Evolutionary conservation across 2,329 filamentous ascomycete genomes (phyloP).

Genomic region (Curvularia hawaiiensis): DNA sequence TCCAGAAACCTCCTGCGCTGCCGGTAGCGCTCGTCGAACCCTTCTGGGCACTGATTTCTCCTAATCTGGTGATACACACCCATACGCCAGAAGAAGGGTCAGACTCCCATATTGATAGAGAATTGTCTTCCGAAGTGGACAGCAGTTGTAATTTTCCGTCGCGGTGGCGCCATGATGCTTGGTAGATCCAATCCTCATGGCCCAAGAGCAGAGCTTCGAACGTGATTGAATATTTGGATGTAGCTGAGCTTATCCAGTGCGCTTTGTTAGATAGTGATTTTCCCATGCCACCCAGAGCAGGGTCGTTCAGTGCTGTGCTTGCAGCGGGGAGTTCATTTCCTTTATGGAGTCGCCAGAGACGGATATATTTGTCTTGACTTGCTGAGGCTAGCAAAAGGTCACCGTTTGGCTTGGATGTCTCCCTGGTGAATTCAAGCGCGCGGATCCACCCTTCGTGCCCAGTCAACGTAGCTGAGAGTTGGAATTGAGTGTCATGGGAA

Average conservation of each 20-base stretch:
- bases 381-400: constrained; percentile 88
- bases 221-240: constrained; percentile 75
- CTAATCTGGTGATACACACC: constrained; percentile 83
- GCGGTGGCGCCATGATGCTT: constrained; percentile 71
- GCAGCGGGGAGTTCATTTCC: constrained; percentile 68
- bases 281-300: constrained; percentile 64
- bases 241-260: constrained; percentile 69
- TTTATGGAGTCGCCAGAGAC: constrained; percentile 84
- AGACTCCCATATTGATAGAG: constrained; percentile 88
- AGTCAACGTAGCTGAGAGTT: constrained; percentile 74
- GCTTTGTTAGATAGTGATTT: constrained; percentile 88
- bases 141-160: constrained; percentile 71
- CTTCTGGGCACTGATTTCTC: constrained; percentile 93
- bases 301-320: constrained; percentile 61
- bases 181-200: constrained; percentile 99
- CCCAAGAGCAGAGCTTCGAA: constrained; percentile 94
- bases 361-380: constrained; percentile 96
- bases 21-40: constrained; percentile 96
- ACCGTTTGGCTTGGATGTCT: constrained; percentile 58
- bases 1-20: constrained; percentile 96
- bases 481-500: constrained; percentile 64
- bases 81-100: constrained; percentile 86
- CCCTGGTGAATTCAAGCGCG: constrained; percentile 77
- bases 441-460: constrained; percentile 97
- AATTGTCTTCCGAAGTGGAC: constrained; percentile 93